Evolutionary conservation across 352 stramenopile genomes (phyloP), one percentile per base, ranked within the genome.

Genomic region (Globisporangium sylvaticum): DNA sequence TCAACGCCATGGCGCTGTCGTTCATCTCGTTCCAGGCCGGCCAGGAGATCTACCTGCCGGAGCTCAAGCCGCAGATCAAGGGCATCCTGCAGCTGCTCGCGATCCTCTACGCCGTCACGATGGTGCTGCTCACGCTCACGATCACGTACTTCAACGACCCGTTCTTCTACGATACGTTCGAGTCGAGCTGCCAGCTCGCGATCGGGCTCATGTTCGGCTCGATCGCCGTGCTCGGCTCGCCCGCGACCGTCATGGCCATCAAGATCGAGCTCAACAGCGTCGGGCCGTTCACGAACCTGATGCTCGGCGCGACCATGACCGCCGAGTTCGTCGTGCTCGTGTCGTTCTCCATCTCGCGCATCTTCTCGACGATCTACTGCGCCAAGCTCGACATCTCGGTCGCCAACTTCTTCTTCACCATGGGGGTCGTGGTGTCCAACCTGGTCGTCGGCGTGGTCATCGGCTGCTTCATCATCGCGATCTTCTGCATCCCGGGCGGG

Each of bases 21-120:
- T 91, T 91, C 71, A 89, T 91, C 71, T 89, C 83, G 64, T 89
- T 89, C 66, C 80, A 91, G 68, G 80, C 83, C 2, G 83, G 83
- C 1, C 83, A 91, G 52, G 83, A 91, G 66, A 87, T 91, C 66
- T 91, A 91, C 48, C 64, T 86, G 22, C 83, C 83, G 14, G 83
- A 91, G 52, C 72, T 91, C 39, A 58, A 65, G 22, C 83, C 83
- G 22, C 83, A 91, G 61, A 75, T 91, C 61, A 87, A 87, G 59
- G 68, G 71, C 31, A 88, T 91, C 50, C 65, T 87, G n/a, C 70
- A 77, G 32, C 70, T 89, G 14, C 61, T 91, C 0, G 37, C 56
- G n/a, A 70, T 77, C 27, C 68, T 86, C 25, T 90, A 90, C 75
- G 46, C 70, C 25, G 78, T 73, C 14, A 79, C 80, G 34, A 90